phyloP scores from a whole-genome alignment of 345 rosid genomes.

The Camelina sativa region DNA sequence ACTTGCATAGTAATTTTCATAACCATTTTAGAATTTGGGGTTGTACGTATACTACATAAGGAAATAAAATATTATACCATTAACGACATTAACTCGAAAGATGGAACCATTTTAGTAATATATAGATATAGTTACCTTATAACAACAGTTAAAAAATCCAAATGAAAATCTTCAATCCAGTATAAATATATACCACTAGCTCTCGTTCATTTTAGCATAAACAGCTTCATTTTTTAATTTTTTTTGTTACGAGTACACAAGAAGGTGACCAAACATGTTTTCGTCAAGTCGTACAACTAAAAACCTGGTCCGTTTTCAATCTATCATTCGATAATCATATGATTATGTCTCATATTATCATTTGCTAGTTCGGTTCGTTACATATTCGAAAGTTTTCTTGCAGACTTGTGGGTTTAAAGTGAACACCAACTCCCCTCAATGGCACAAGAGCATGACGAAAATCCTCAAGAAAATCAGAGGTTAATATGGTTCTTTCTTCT shows the following conservation, averaged over 20 bases:
- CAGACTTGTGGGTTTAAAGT: slow-evolving; percentile 47
- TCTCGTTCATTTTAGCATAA: slow-evolving; percentile 21
- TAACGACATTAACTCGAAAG: slow-evolving; percentile 9
- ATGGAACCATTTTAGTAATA: not conserved
- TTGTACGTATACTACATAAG: not conserved
- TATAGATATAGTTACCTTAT: slow-evolving; percentile 23
- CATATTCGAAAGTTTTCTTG: not conserved
- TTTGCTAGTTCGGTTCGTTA: not conserved
- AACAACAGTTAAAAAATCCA: slow-evolving; percentile 4
- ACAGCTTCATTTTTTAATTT: not conserved
- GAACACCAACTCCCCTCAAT: slow-evolving; percentile 39
- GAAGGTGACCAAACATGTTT: slow-evolving; percentile 28
- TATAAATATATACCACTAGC: slow-evolving; percentile 31
- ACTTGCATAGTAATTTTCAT: slow-evolving; percentile 21
- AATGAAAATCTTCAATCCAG: slow-evolving; percentile 1
- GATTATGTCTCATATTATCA: not conserved
- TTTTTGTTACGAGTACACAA: not conserved
- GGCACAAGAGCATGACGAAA: slow-evolving; percentile 46
- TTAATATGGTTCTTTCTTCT: not conserved
- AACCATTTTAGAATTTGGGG: slow-evolving; percentile 18
- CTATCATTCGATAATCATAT: not conserved
- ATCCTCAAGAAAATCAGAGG: slow-evolving; percentile 44
- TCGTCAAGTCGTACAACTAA: slow-evolving; percentile 28
- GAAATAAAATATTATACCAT: slow-evolving; percentile 19
- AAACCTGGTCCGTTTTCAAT: slow-evolving; percentile 40